These are phyloP conservation scores for Raphanus sativus DNA, from an alignment of 345 rosid genomes.

Conservation along the genomic window DNA sequence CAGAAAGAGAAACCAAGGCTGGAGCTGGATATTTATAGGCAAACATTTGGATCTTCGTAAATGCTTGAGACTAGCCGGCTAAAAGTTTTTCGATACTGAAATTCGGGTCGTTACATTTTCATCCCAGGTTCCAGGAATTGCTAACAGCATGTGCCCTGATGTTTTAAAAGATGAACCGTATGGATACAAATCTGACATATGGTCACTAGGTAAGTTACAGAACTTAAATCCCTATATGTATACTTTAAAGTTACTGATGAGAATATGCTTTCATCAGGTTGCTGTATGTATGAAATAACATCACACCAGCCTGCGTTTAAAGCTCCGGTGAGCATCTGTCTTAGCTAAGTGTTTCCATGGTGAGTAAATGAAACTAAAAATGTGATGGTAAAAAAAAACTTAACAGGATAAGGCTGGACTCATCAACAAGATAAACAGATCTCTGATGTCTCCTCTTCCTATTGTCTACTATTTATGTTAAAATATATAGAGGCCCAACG, in stretches of 20 bases:
- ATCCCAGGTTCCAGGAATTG: slow-evolving; percentile 81
- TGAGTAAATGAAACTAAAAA: slow-evolving; percentile 16
- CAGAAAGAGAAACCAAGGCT: no score
- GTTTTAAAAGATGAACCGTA: slow-evolving; percentile 85
- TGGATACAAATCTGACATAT: slow-evolving; percentile 95
- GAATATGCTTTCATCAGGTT: slow-evolving; percentile 58
- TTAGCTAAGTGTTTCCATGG: neutral
- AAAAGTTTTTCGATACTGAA: no score
- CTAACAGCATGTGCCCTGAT: slow-evolving; percentile 96
- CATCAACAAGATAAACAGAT: slow-evolving; percentile 87
- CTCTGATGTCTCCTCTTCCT: slow-evolving; percentile 87
- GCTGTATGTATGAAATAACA: slow-evolving; percentile 95
- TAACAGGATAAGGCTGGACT: slow-evolving; percentile 83
- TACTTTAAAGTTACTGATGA: neutral
- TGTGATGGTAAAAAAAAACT: neutral
- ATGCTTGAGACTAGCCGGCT: no score
- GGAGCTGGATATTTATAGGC: no score
- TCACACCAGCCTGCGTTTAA: slow-evolving; percentile 93
- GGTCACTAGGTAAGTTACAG: slow-evolving; percentile 83
- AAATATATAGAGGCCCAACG: no score
- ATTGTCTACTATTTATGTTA: slow-evolving; percentile 35
- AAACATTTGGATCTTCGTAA: no score
- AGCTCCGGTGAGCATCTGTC: slow-evolving; percentile 67
- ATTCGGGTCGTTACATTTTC: no score
- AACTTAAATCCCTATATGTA: slow-evolving; percentile 19